A percentile compares a stretch with the other conserved stretches of the same genome.
These are phyloP conservation scores for Rhizomucor pusillus DNA, from an alignment of 371 early-diverging fungal genomes.

Conservation along the genomic window DNA sequence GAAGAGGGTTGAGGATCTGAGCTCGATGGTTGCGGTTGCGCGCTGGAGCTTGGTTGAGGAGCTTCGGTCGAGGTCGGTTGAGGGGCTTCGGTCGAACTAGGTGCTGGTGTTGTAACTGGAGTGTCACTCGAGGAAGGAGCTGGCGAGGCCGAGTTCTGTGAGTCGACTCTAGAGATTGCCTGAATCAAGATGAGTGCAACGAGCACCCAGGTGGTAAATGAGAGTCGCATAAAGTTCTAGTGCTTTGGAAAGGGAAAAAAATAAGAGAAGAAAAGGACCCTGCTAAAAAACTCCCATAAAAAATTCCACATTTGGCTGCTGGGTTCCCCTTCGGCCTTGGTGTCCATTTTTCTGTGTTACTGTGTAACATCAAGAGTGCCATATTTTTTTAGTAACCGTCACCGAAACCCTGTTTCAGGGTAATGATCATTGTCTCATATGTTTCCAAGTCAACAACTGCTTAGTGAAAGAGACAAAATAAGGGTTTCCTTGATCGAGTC, in stretches of 20 bases:
- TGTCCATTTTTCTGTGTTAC: not conserved
- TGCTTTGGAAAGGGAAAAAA: not conserved
- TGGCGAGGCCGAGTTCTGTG: not conserved
- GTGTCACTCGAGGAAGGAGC: conserved; percentile 1
- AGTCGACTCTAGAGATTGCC: conserved; percentile 7
- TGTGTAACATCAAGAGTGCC: too few relatives aligned
- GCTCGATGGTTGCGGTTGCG: too few relatives aligned
- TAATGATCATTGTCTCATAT: too few relatives aligned
- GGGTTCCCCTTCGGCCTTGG: not conserved
- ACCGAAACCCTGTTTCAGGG: too few relatives aligned
- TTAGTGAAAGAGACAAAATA: too few relatives aligned
- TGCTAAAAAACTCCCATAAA: conserved; percentile 1
- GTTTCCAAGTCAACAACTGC: too few relatives aligned
- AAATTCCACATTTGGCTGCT: too few relatives aligned
- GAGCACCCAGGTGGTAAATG: conserved; percentile 7
- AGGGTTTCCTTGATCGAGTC: too few relatives aligned
- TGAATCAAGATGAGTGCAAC: conserved; percentile 10
- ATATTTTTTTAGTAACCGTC: not conserved
- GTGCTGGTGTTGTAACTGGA: conserved; percentile 10
- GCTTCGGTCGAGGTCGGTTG: conserved; percentile 1
- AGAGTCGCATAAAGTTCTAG: conserved; percentile 6
- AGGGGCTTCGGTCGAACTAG: conserved; percentile 8
- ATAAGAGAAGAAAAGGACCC: conserved; percentile 4
- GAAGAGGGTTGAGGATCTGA: conserved; percentile 9
- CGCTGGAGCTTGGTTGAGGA: conserved; percentile 4